Percentiles rank a stretch among this genome's conserved stretches.
These are phyloP conservation scores for Tetragonia tetragonoides DNA, from an alignment of 148 eudicot genomes.

Conservation along the genomic window DNA sequence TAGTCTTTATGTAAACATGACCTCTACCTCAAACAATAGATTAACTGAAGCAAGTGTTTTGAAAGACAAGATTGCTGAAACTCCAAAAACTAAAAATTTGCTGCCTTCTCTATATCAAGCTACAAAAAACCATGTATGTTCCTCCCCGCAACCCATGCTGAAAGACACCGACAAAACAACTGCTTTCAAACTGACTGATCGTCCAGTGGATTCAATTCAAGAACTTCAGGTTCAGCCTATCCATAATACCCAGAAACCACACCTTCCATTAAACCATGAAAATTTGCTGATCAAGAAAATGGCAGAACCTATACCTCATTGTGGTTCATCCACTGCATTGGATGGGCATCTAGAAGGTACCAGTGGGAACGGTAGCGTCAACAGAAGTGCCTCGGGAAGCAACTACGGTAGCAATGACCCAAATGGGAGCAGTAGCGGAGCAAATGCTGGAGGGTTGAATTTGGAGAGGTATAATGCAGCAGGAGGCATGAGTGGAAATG, in stretches of 20 bases:
- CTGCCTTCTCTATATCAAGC: constrained; percentile 33
- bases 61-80: constrained; percentile 29
- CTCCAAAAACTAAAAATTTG: constrained; percentile 23
- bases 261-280: constrained; percentile 24
- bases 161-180: constrained; percentile 17
- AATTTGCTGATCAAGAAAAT: constrained; percentile 24
- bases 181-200: constrained; percentile 22
- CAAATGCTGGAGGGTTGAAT: constrained; percentile 35
- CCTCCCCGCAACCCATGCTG: constrained; percentile 24
- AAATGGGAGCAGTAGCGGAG: constrained; percentile 47
- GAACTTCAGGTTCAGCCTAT: constrained; percentile 31
- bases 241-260: constrained; percentile 23
- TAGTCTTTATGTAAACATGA: constrained; percentile 31
- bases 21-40: constrained; percentile 37
- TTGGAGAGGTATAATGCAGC: constrained; percentile 32
- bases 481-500: constrained; percentile 40
- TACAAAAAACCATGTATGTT: constrained; percentile 7
- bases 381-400: constrained; percentile 56
- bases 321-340: constrained; percentile 37
- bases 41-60: constrained; percentile 7
- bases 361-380: constrained; percentile 35
- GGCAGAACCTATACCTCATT: constrained; percentile 31
- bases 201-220: constrained; percentile 24
- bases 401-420: constrained; percentile 52
- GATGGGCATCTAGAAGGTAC: constrained; percentile 31